phyloP scores from a whole-genome alignment of 129 eudicot species.

The Solidago caesia region DNA sequence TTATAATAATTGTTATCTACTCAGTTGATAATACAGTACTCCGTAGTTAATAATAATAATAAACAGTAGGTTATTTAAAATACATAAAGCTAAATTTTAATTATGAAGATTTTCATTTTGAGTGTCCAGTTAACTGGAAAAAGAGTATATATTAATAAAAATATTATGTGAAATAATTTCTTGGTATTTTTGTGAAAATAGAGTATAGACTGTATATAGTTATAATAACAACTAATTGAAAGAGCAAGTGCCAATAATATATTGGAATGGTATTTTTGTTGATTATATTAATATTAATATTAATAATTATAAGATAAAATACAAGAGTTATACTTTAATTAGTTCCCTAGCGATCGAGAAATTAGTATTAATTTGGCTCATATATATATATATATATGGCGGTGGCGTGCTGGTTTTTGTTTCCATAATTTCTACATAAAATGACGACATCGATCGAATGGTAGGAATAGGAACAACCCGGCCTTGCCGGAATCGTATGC shows the following conservation, averaged over 20 bases:
- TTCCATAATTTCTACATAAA: slow-evolving; percentile 16
- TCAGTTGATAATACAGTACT: too few relatives aligned
- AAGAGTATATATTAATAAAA: neutral
- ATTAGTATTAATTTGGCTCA: slow-evolving; percentile 1
- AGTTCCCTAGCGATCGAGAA: neutral
- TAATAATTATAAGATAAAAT: too few relatives aligned
- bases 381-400: slow-evolving; percentile 26
- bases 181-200: slow-evolving; percentile 28
- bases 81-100: too few relatives aligned
- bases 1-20: neutral
- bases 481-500: neutral
- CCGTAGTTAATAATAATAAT: too few relatives aligned
- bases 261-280: slow-evolving; percentile 43
- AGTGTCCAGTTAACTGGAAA: neutral
- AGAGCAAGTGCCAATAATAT: slow-evolving; percentile 1
- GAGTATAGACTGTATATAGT: too few relatives aligned
- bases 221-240: too few relatives aligned
- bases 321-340: neutral
- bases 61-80: too few relatives aligned
- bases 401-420: slow-evolving; percentile 41
- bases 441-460: slow-evolving; percentile 17
- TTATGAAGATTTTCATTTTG: too few relatives aligned
- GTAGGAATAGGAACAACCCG: slow-evolving; percentile 13
- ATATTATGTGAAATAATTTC: slow-evolving; percentile 24
- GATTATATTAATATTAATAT: neutral